Base-by-base conservation (phyloP, 257 asterid genomes). In the Ilex asprella region DNA sequence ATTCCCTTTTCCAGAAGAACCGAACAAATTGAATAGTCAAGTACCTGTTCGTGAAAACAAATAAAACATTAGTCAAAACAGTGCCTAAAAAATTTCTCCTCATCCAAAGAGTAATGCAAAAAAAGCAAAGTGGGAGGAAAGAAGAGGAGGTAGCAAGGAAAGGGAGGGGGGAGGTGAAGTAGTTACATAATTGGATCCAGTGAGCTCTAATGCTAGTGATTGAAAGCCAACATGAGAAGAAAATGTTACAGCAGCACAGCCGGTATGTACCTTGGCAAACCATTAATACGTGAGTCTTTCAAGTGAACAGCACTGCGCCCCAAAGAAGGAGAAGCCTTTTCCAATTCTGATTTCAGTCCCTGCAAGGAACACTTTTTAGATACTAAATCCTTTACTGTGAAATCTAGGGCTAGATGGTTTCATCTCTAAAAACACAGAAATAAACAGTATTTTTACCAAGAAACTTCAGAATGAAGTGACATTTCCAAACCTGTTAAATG, bases 1-100 rank as follows among this genome's bases (percentile, higher is more conserved):
- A 74, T 86, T 90, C 97, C 80, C 99, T 83, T 76, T 90, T 93
- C 99, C 99, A 93, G 86, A 93, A 93, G 79, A 93, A 93, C 0
- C 99, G 89, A 55, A 93, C 97, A 73, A 89, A 93, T 67, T 93
- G 99, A 70, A 93, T 29, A 5, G 99, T 90, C 88, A 93, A 76
- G 78, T 93, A 93, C 67, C 99, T 93, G 86, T 35, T 44, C 67
- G 79, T 10, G 59, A 73, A 56, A 62, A 58, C 0, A 56, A 68
- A 59, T 39, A 55, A 62, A 76, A 35, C 41, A 35, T 3, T 35
- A 35, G 41, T 35, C 41, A 35, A 21, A 35, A 35, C 41, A 35
- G 0, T 35, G 41, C 5, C 41, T 21, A 21, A 21, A 35, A 35
- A 0, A 35, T 35, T 35, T 3, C 41, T 35, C 8, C 8, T 35